A percentile compares a stretch with the other conserved stretches of the same genome.
phyloP scores from a whole-genome alignment of 2,329 filamentous ascomycete genomes.

The Cladosporium velox region DNA sequence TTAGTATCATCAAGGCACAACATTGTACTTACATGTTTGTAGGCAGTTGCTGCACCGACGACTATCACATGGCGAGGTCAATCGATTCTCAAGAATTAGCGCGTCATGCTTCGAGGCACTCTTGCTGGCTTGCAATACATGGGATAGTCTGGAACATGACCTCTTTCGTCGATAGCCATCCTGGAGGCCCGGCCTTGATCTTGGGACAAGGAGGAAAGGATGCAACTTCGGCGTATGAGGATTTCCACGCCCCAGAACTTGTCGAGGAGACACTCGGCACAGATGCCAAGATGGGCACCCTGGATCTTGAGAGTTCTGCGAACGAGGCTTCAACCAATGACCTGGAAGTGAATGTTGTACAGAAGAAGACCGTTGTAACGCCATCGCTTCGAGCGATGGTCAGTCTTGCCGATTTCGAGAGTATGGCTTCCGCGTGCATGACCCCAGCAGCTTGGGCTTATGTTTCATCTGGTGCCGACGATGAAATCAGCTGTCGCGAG shows the following conservation, averaged over 20 bases:
- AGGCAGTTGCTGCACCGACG: background rate
- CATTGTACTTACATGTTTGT: background rate
- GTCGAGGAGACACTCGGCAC: constrained; percentile 44
- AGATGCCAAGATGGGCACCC: constrained; percentile 37
- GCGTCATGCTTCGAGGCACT: constrained; percentile 52
- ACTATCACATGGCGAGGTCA: background rate
- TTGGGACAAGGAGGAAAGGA: constrained; percentile 54
- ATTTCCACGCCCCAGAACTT: constrained; percentile 51
- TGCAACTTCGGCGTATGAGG: constrained; percentile 55
- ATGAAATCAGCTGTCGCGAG: constrained; percentile 46
- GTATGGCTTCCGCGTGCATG: constrained; percentile 39
- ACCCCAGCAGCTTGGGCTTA: constrained; percentile 44
- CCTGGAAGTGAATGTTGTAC: too few species aligned
- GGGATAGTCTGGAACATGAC: constrained; percentile 89
- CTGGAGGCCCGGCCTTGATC: constrained; percentile 63
- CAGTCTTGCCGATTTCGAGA: background rate
- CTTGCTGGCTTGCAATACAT: constrained; percentile 90
- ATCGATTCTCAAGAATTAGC: constrained; percentile 11
- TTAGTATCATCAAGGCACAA: background rate
- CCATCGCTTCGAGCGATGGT: background rate
- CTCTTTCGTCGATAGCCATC: constrained; percentile 63
- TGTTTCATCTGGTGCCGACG: constrained; percentile 52
- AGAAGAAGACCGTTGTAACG: background rate
- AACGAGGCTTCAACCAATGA: background rate
- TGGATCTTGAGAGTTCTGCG: constrained; percentile 25